Conservation (phyloP, 441 rosid genomes). For the Populus hybrid region DNA sequence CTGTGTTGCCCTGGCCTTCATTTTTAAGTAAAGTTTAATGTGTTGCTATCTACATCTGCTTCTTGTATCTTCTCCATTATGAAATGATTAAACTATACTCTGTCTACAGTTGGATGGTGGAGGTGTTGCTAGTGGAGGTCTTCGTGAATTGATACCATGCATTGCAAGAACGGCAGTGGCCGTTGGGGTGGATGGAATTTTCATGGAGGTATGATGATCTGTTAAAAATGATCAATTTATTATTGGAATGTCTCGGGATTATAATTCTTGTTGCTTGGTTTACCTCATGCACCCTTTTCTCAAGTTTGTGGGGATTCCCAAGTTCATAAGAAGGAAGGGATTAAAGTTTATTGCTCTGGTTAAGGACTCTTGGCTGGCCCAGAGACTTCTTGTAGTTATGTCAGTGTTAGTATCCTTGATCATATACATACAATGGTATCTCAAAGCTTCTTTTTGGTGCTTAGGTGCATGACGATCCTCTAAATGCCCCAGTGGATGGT, state of each 20-base stretch:
- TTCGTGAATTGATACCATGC: slow-evolving; percentile 95
- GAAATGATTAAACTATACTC: slow-evolving; percentile 19
- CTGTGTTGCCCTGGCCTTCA: not conserved
- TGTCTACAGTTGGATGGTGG: slow-evolving; percentile 79
- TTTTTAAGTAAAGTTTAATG: not conserved
- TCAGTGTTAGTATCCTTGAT: too few species aligned
- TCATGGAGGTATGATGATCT: slow-evolving; percentile 78
- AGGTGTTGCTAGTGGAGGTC: slow-evolving; percentile 98
- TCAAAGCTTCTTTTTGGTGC: slow-evolving; percentile 23
- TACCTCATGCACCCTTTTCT: too few species aligned
- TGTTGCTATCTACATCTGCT: too few species aligned
- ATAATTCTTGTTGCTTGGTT: too few species aligned
- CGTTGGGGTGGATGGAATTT: slow-evolving; percentile 93
- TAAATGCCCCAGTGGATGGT: slow-evolving; percentile 93
- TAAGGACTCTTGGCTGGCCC: not conserved
- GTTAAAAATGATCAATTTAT: slow-evolving; percentile 1
- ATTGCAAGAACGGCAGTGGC: slow-evolving; percentile 95
- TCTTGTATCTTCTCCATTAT: slow-evolving; percentile 1
- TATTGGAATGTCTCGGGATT: not conserved
- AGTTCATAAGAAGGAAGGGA: not conserved
- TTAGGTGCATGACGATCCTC: slow-evolving; percentile 94
- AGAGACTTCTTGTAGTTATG: not conserved
- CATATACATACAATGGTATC: not conserved
- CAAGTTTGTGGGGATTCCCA: not conserved
- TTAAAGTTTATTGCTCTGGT: not conserved